phyloP scores from a whole-genome alignment of 1,284 basidiomycete species.

The Dichomitus squalens region DNA sequence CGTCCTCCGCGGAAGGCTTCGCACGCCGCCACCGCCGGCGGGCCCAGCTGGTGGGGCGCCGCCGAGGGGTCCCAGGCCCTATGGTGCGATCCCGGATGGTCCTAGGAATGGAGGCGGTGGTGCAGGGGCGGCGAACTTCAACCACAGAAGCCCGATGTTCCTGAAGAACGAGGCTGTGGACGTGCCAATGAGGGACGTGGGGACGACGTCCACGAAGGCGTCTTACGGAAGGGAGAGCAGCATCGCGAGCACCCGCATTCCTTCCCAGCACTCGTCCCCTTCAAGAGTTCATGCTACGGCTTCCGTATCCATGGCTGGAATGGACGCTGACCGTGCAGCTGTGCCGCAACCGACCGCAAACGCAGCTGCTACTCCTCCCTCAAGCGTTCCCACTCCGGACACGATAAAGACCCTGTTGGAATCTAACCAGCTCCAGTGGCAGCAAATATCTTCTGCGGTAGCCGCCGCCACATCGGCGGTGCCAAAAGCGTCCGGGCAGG shows the following conservation, averaged over 20 bases:
- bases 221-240: constrained; percentile 13
- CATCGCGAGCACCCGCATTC: constrained; percentile 17
- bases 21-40: no score
- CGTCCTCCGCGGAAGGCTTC: constrained; percentile 4
- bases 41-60: neutral
- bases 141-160: constrained; percentile 5
- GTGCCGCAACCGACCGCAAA: neutral
- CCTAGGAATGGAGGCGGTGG: constrained; percentile 4
- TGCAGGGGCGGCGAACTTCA: no score
- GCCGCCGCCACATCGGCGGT: constrained; percentile 16
- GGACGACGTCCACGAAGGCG: neutral
- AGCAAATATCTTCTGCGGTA: constrained; percentile 19
- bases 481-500: neutral
- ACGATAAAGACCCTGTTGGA: constrained; percentile 14
- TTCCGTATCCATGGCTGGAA: neutral
- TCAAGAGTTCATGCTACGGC: neutral
- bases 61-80: neutral
- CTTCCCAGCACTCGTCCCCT: constrained; percentile 5
- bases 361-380: neutral
- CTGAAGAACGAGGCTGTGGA: constrained; percentile 17
- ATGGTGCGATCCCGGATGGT: constrained; percentile 7
- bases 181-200: constrained; percentile 14
- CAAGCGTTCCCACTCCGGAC: constrained; percentile 6
- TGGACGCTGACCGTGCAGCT: no score
- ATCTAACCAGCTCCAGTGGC: constrained; percentile 15